phyloP scores from a whole-genome alignment of 2,329 filamentous ascomycete genomes.

The Calonectria leucothoes region DNA sequence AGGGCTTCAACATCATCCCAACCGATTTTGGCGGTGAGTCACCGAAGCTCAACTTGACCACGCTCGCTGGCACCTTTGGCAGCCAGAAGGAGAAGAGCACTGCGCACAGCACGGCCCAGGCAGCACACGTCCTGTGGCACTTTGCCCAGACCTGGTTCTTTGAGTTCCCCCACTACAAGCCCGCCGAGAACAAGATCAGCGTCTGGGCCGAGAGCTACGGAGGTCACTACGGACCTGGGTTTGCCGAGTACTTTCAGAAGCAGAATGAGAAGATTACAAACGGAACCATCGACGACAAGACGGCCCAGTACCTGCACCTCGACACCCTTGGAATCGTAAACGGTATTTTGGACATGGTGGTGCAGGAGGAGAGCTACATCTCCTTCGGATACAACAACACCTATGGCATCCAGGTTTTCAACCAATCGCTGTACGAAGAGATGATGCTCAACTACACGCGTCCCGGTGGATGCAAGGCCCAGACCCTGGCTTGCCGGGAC shows the following conservation, averaged over 20 bases:
- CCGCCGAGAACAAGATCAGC: slow-evolving; percentile 66
- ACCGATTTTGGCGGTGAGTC: slow-evolving; percentile 51
- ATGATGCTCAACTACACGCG: slow-evolving; percentile 45
- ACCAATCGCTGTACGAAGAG: slow-evolving; percentile 52
- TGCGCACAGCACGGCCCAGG: slow-evolving; percentile 64
- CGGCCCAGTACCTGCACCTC: slow-evolving; percentile 64
- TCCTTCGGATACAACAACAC: slow-evolving; percentile 69
- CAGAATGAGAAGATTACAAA: slow-evolving; percentile 66
- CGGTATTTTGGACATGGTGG: slow-evolving; percentile 72
- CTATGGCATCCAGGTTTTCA: slow-evolving; percentile 71
- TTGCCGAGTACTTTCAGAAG: slow-evolving; percentile 67
- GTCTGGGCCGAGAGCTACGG: slow-evolving; percentile 78
- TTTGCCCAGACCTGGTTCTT: slow-evolving; percentile 72
- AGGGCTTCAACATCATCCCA: slow-evolving; percentile 57
- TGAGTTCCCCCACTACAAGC: slow-evolving; percentile 69
- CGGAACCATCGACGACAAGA: slow-evolving; percentile 48
- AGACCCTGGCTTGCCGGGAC: slow-evolving; percentile 63
- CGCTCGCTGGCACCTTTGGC: slow-evolving; percentile 47
- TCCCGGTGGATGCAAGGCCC: slow-evolving; percentile 63
- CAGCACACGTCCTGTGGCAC: slow-evolving; percentile 71
- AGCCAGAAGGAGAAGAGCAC: slow-evolving; percentile 45
- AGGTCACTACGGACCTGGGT: slow-evolving; percentile 75
- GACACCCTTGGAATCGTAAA: slow-evolving; percentile 77
- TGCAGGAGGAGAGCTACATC: slow-evolving; percentile 69
- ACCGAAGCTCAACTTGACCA: slow-evolving; percentile 52